Percentiles rank a stretch among this genome's conserved stretches.
Conservation (phyloP, 2,329 filamentous ascomycete genomes). For the Aspergillus melleus region DNA sequence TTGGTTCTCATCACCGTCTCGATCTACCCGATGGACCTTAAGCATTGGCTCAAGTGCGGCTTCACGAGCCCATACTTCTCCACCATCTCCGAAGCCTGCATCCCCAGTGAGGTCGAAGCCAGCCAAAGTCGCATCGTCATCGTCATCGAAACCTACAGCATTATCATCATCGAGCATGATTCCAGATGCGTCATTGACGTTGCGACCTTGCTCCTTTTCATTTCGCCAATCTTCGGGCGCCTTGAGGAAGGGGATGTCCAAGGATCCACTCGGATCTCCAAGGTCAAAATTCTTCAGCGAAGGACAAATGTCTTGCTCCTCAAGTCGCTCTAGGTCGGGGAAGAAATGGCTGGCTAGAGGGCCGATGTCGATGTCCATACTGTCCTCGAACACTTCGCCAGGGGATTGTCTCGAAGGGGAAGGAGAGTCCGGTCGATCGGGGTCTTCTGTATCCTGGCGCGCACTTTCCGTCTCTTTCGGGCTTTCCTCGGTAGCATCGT, state of each 20-base stretch:
- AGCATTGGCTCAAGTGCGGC: conserved; percentile 84
- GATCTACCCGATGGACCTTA: conserved; percentile 63
- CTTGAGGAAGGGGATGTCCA: conserved; percentile 90
- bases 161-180: conserved; percentile 87
- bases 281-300: conserved; percentile 93
- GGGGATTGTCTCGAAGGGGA: conserved; percentile 32
- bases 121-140: conserved; percentile 71
- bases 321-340: conserved; percentile 72
- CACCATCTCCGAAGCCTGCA: conserved; percentile 89
- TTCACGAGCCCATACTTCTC: conserved; percentile 91
- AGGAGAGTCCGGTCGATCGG: conserved; percentile 41
- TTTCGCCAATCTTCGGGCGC: conserved; percentile 82
- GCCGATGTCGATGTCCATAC: conserved; percentile 76
- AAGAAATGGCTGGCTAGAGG: conserved; percentile 80
- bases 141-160: conserved; percentile 76
- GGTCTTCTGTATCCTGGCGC: conserved; percentile 46
- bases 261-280: conserved; percentile 77
- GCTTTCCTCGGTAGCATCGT: conserved; percentile 66
- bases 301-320: conserved; percentile 88
- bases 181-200: conserved; percentile 69
- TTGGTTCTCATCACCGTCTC: conserved; percentile 55
- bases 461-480: conserved; percentile 37
- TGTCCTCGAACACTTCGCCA: conserved; percentile 44
- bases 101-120: conserved; percentile 69
- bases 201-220: conserved; percentile 58